phyloP scores from a whole-genome alignment of 2,329 filamentous ascomycete genomes.

The Cadophora sp. region DNA sequence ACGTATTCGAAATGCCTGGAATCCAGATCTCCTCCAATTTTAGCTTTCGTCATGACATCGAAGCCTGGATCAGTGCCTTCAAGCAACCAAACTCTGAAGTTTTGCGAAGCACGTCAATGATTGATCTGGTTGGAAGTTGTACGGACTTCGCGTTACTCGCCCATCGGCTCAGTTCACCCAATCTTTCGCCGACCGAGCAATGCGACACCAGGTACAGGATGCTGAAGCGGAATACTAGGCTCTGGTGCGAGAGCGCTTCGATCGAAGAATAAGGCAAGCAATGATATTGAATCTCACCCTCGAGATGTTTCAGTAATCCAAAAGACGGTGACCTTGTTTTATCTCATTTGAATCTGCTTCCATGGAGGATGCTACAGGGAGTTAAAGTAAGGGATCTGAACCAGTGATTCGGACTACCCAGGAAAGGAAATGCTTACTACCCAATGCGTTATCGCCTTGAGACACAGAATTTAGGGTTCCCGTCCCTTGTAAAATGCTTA shows the following conservation, averaged over 20 bases:
- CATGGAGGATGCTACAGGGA: background rate
- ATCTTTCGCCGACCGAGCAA: no score
- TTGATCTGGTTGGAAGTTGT: no score
- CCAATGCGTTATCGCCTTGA: conserved; percentile 19
- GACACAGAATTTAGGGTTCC: background rate
- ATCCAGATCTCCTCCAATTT: no score
- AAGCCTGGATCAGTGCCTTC: no score
- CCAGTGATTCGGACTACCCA: background rate
- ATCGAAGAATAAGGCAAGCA: background rate
- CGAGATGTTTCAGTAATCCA: background rate
- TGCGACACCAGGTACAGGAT: no score
- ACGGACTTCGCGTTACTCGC: no score
- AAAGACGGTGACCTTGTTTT: background rate
- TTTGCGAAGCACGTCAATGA: no score
- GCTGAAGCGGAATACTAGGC: background rate
- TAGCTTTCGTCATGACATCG: no score
- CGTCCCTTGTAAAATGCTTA: background rate
- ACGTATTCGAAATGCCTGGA: no score
- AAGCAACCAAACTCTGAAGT: no score
- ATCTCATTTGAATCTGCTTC: background rate
- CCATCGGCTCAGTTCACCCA: no score
- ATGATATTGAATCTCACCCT: background rate
- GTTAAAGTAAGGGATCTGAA: background rate
- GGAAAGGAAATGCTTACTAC: background rate
- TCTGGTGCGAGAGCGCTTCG: background rate